Conservation (phyloP, 1,139 yeast species). For the Candida freyschussii region DNA sequence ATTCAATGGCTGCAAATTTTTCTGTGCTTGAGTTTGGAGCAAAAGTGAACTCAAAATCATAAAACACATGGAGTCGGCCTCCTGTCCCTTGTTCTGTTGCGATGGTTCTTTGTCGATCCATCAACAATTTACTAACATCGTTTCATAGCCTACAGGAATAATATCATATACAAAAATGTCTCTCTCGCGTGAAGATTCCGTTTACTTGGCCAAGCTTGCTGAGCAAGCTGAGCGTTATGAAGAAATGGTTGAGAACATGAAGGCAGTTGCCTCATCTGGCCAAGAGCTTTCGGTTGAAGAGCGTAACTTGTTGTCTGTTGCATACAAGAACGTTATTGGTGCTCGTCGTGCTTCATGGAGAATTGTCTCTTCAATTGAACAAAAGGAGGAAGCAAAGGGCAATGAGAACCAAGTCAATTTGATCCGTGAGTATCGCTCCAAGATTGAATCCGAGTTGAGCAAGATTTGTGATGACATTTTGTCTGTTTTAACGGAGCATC, state of each 20-base stretch:
- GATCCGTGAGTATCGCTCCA: conserved; percentile 91
- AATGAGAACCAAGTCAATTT: conserved; percentile 81
- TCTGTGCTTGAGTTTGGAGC: too few relatives aligned
- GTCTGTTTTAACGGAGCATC: conserved; percentile 79
- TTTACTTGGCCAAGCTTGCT: conserved; percentile 96
- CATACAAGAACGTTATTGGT: conserved; percentile 97
- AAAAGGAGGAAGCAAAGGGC: conserved; percentile 96
- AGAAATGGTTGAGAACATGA: conserved; percentile 99
- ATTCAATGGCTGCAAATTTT: too few relatives aligned
- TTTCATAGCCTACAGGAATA: too few relatives aligned
- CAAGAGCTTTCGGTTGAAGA: conserved; percentile 96
- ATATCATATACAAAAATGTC: conserved; percentile 45
- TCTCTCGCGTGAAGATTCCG: conserved; percentile 95
- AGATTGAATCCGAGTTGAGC: conserved; percentile 89
- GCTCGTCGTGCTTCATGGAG: conserved; percentile 99
- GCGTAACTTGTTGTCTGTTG: conserved; percentile 94
- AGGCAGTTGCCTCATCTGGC: conserved; percentile 93
- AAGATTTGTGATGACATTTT: conserved; percentile 93
- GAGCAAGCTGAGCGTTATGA: conserved; percentile 99
- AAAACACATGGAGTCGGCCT: too few relatives aligned
- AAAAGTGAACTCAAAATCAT: too few relatives aligned
- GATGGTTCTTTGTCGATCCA: too few relatives aligned
- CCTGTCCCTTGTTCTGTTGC: too few relatives aligned
- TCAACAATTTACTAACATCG: too few relatives aligned
- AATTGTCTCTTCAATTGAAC: conserved; percentile 95